A percentile compares a stretch with the other conserved stretches of the same genome.
These are phyloP conservation scores for Candida sakaeoensis DNA, from an alignment of 805 yeast species.

Conservation along the genomic window DNA sequence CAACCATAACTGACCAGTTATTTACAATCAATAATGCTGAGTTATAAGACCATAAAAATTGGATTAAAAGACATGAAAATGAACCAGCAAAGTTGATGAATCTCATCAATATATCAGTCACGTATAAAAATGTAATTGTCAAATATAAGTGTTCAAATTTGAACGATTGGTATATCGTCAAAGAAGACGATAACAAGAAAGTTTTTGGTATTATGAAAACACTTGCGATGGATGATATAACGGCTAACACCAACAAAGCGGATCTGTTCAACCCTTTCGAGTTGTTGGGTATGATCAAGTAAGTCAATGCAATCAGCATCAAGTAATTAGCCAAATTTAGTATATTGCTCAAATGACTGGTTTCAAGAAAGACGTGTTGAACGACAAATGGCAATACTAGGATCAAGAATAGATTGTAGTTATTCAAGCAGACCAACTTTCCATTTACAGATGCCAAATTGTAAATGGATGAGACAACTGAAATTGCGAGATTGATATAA, in stretches of 20 bases:
- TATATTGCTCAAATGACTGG: not conserved
- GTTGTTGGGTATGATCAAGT: slow-evolving; percentile 3
- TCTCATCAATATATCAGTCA: not conserved
- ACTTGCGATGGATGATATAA: not conserved
- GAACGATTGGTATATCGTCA: not conserved
- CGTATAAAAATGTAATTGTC: not conserved
- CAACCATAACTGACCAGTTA: slow-evolving; percentile 1
- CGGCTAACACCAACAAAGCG: not conserved
- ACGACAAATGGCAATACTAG: not conserved
- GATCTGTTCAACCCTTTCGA: not conserved
- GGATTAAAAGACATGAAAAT: not conserved
- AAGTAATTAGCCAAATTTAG: not conserved
- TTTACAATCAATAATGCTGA: not conserved
- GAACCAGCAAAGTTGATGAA: not conserved
- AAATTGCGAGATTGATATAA: not conserved
- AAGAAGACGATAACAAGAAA: slow-evolving; percentile 4
- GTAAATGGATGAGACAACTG: not conserved
- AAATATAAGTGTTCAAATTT: slow-evolving; percentile 6
- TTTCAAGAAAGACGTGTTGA: not conserved
- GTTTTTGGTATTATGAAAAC: slow-evolving; percentile 1
- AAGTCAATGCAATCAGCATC: not conserved
- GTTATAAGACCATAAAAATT: slow-evolving; percentile 5
- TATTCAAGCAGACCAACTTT: not conserved
- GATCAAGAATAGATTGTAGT: not conserved
- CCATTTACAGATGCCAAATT: not conserved